phyloP scores from a whole-genome alignment of 441 rosid genomes.

The Gossypium trilobum region DNA sequence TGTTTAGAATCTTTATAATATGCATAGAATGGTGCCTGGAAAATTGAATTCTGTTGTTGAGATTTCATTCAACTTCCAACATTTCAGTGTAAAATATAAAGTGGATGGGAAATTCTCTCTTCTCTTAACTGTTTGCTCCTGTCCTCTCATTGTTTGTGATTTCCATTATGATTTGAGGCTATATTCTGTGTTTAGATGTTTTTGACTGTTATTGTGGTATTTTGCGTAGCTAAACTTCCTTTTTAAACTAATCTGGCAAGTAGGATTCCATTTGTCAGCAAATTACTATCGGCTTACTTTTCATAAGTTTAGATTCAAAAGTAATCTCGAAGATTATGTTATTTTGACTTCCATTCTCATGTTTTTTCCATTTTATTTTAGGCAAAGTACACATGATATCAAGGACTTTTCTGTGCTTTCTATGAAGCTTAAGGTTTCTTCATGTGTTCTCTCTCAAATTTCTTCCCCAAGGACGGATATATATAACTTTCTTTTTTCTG shows the following conservation, averaged over 20 bases:
- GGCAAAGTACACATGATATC: slow-evolving; percentile 39
- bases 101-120: background rate
- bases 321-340: background rate
- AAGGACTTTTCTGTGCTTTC: slow-evolving; percentile 48
- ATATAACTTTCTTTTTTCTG: slow-evolving; percentile 40
- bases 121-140: background rate
- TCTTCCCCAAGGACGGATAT: slow-evolving; percentile 28
- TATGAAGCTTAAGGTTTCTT: slow-evolving; percentile 49
- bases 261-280: background rate
- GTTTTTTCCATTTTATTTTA: slow-evolving; percentile 19
- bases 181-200: background rate
- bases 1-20: background rate
- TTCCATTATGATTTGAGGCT: background rate
- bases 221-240: background rate
- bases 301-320: background rate
- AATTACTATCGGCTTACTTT: background rate
- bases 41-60: background rate
- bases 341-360: background rate
- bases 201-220: background rate
- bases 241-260: background rate
- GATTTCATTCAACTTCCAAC: background rate
- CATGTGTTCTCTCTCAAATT: slow-evolving; percentile 50
- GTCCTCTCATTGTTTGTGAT: background rate
- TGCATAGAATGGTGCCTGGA: background rate
- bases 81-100: background rate